Evolutionary conservation across 306 rosid species (phyloP), one percentile per base, ranked within the genome.

Genomic region (Lithocarpus polystachyus): DNA sequence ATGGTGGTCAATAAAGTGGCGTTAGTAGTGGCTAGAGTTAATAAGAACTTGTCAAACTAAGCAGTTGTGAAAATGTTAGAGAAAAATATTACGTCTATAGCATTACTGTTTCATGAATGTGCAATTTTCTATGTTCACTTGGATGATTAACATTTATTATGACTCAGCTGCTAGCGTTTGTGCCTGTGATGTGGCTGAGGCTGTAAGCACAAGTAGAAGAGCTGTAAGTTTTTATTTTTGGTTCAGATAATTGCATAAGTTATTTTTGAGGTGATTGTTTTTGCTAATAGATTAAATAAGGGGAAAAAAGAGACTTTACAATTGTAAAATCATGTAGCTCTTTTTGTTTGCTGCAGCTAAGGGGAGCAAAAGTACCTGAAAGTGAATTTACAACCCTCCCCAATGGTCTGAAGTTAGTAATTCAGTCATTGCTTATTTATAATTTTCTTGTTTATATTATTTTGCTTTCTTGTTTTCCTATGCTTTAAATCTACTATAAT

Each of bases 371-470:
- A 89, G 72, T 94, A 89, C 97, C 99, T 37, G 97, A 91, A 80
- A 91, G 89, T 84, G 99, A 94, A 88, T 94, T 56, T 80, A 92
- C 78, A 83, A 87, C 93, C 64, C 92, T 94, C 59, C 95, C 97
- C 24, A 94, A 75, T 85, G 99, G 99, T 78, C 82, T 94, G 72
- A 94, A 92, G 99, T 94, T 80, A 92, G 97, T 88, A 81, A 43
- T 71, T 60, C 29, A 55, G 37, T 59, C 72, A 52, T 80, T 71
- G 57, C 59, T 60, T 22, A 51, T 53, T 67, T 48, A 71, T 9
- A 56, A 65, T n/a, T 70, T 43, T 76, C 22, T 14, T 33, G 26
- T 60, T 31, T 53, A 64, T 55, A 26, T 23, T 77, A 60, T 31
- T 81, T 70, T 35, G 14, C 53, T 45, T 74, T 72, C 28, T 78